A percentile compares a stretch with the other conserved stretches of the same genome.
phyloP scores from a whole-genome alignment of 768 basidiomycete genomes.

The Daedalea quercina region DNA sequence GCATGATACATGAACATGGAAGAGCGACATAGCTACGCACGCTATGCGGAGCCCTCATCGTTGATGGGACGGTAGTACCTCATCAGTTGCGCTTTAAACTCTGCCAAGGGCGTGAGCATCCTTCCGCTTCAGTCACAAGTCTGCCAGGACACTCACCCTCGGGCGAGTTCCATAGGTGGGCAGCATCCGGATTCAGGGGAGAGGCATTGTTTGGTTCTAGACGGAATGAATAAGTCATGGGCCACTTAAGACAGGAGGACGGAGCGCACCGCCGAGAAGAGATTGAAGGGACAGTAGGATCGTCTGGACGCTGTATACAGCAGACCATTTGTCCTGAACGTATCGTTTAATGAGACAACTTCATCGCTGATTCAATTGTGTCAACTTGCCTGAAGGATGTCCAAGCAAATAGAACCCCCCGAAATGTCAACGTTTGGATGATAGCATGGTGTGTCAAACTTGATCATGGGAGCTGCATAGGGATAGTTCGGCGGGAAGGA shows the following conservation, averaged over 20 bases:
- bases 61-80: slow-evolving; percentile 57
- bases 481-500: slow-evolving; percentile 86
- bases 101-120: slow-evolving; percentile 28
- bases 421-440: slow-evolving; percentile 86
- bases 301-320: slow-evolving; percentile 87
- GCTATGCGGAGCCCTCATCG: slow-evolving; percentile 27
- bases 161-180: slow-evolving; percentile 70
- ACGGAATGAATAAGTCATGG: not conserved
- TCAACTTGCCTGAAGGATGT: slow-evolving; percentile 70
- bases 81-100: slow-evolving; percentile 67
- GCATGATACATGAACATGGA: slow-evolving; percentile 7
- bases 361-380: too few species aligned
- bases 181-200: slow-evolving; percentile 83
- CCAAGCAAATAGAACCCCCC: slow-evolving; percentile 75
- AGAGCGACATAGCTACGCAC: not conserved
- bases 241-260: not conserved
- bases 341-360: too few species aligned
- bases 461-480: slow-evolving; percentile 77
- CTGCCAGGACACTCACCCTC: slow-evolving; percentile 38
- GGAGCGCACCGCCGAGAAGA: slow-evolving; percentile 67
- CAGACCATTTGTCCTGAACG: slow-evolving; percentile 94
- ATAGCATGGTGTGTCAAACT: slow-evolving; percentile 85
- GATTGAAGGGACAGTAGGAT: slow-evolving; percentile 85
- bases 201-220: slow-evolving; percentile 91
- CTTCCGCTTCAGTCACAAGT: too few species aligned